These are phyloP conservation scores for Rosa multiflora DNA, from an alignment of 306 rosid species.

Conservation along the genomic window DNA sequence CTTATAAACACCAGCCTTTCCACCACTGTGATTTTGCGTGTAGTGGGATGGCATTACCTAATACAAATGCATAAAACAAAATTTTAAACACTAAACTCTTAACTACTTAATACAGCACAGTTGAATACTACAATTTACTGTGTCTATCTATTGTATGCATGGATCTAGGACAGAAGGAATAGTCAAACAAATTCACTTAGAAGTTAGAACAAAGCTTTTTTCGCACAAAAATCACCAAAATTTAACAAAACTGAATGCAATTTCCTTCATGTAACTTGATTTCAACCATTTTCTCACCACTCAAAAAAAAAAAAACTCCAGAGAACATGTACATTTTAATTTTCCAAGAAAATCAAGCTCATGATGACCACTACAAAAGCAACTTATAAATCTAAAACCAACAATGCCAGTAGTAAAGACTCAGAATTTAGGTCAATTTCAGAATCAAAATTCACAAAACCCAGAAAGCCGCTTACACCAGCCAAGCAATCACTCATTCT, in stretches of 20 bases:
- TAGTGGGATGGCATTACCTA: conserved; percentile 74
- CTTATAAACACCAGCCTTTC: conserved; percentile 64
- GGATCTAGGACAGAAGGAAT: background rate
- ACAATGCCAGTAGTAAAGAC: background rate
- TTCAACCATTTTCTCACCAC: background rate
- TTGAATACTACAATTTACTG: background rate
- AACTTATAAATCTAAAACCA: background rate
- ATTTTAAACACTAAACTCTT: background rate
- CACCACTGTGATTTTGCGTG: conserved; percentile 68
- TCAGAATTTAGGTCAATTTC: background rate
- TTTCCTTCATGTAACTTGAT: background rate
- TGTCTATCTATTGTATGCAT: background rate
- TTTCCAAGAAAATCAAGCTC: background rate
- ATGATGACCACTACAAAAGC: background rate
- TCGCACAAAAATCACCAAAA: background rate
- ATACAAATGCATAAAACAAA: background rate
- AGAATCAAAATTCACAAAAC: conserved; percentile 3
- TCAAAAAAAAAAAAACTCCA: background rate
- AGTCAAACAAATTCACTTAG: background rate
- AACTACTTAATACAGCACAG: background rate
- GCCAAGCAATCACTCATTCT: conserved; percentile 44
- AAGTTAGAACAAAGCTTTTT: background rate
- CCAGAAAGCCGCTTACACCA: conserved; percentile 31
- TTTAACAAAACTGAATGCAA: background rate
- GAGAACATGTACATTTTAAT: conserved; percentile 27